These are phyloP conservation scores for Beauveria australis DNA, from an alignment of 2,329 filamentous ascomycete genomes.

Conservation along the genomic window DNA sequence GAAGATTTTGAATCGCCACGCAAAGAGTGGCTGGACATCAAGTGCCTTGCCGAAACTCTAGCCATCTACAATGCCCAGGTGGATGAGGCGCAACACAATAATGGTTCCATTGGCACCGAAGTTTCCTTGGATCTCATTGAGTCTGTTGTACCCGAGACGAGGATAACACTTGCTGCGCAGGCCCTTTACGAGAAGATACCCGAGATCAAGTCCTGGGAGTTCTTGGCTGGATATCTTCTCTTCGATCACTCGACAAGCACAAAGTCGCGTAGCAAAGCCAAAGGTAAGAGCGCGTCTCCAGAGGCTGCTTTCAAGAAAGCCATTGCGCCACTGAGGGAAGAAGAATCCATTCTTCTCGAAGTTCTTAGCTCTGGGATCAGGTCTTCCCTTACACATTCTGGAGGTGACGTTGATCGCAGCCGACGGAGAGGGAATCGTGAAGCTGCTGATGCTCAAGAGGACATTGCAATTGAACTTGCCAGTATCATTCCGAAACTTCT, in stretches of 20 bases:
- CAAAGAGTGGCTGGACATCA: constrained; percentile 82
- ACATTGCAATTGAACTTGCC: constrained; percentile 69
- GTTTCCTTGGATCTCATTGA: constrained; percentile 50
- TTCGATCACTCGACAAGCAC: constrained; percentile 74
- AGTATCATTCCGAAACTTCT: constrained; percentile 74
- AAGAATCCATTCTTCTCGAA: constrained; percentile 81
- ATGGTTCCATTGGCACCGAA: constrained; percentile 37
- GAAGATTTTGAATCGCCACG: constrained; percentile 71
- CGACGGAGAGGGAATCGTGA: constrained; percentile 53
- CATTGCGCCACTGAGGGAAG: constrained; percentile 63
- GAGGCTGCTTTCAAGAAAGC: constrained; percentile 60
- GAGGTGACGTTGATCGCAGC: constrained; percentile 55
- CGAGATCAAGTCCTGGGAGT: constrained; percentile 80
- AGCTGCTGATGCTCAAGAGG: constrained; percentile 64
- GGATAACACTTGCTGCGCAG: constrained; percentile 79
- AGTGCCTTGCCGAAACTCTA: constrained; percentile 79
- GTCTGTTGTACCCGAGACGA: constrained; percentile 61
- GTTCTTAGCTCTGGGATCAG: constrained; percentile 79
- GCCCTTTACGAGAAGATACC: constrained; percentile 74
- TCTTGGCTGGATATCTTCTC: constrained; percentile 79
- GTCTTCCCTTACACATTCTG: constrained; percentile 53
- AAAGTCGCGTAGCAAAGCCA: constrained; percentile 43
- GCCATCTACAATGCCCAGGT: constrained; percentile 70
- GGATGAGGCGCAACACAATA: constrained; percentile 44
- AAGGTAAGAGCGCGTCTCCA: constrained; percentile 41